Conservation (phyloP, 805 yeast genomes). For the Vanderwaltozyma yarrowii region DNA sequence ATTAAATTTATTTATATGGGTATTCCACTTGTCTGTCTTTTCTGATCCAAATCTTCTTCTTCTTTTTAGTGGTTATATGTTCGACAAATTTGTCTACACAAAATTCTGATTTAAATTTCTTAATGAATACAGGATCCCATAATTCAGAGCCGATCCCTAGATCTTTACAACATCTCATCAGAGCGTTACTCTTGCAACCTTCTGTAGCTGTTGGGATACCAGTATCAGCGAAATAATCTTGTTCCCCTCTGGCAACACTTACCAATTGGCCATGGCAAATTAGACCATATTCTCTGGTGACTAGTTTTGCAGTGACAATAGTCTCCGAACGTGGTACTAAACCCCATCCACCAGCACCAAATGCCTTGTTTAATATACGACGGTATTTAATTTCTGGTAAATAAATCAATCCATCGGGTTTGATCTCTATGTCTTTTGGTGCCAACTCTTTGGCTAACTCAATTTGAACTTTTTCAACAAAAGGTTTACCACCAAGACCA, state of each 20-base stretch:
- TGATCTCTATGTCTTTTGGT: constrained; percentile 75
- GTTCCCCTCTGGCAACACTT: constrained; percentile 91
- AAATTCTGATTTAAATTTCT: constrained; percentile 47
- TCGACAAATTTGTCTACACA: constrained; percentile 85
- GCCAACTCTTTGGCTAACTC: constrained; percentile 54
- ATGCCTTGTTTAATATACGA: constrained; percentile 76
- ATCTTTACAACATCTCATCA: constrained; percentile 97
- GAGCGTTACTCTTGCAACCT: constrained; percentile 92
- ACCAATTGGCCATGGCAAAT: constrained; percentile 83
- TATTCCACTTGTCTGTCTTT: constrained; percentile 75
- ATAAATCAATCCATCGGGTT: constrained; percentile 88
- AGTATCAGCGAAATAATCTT: constrained; percentile 75
- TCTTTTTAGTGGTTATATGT: constrained; percentile 68
- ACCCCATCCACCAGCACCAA: constrained; percentile 99
- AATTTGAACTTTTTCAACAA: constrained; percentile 48
- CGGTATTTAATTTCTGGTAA: constrained; percentile 94
- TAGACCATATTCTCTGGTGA: constrained; percentile 85
- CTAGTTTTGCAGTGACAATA: constrained; percentile 56
- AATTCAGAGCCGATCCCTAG: constrained; percentile 92
- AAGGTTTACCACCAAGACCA: constrained; percentile 78
- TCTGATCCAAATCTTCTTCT: constrained; percentile 89
- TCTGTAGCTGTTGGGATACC: constrained; percentile 94
- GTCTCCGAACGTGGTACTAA: constrained; percentile 88
- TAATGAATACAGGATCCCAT: constrained; percentile 93
- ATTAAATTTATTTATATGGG: constrained; percentile 71